Conservation (phyloP, 805 yeast species). For the Cyberlindnera sargentensis region DNA sequence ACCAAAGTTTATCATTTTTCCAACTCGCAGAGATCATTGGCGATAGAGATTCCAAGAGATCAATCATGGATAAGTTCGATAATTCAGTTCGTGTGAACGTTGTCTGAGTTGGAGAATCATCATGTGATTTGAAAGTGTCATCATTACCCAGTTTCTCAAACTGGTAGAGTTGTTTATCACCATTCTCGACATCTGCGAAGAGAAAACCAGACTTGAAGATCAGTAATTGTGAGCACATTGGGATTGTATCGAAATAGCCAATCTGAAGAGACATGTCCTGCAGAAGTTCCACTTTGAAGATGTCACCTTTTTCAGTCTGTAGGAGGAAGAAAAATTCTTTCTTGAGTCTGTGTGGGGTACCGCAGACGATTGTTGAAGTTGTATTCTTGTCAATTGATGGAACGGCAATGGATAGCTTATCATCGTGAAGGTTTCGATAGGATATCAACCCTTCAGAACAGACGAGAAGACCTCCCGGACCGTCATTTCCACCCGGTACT, state of each 20-base stretch:
- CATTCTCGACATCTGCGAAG: constrained; percentile 55
- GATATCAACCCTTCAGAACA: constrained; percentile 50
- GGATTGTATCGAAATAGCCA: constrained; percentile 72
- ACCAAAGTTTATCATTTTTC: constrained; percentile 32
- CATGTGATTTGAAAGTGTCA: constrained; percentile 29
- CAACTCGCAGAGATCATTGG: constrained; percentile 44
- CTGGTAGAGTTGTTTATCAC: constrained; percentile 67
- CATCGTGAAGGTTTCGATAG: constrained; percentile 39
- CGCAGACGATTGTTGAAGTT: constrained; percentile 37
- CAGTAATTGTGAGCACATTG: constrained; percentile 45
- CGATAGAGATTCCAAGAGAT: constrained; percentile 35
- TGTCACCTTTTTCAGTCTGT: constrained; percentile 68
- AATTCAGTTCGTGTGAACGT: constrained; percentile 28
- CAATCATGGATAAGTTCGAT: constrained; percentile 54
- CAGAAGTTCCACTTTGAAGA: constrained; percentile 58
- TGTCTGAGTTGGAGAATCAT: constrained; percentile 27
- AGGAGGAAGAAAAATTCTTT: constrained; percentile 54
- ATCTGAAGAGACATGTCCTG: constrained; percentile 40
- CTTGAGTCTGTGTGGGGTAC: constrained; percentile 62
- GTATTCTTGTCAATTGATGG: constrained; percentile 38
- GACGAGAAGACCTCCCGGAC: constrained; percentile 63
- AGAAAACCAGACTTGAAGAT: constrained; percentile 73
- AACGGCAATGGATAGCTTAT: constrained; percentile 39
- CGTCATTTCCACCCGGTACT: constrained; percentile 67
- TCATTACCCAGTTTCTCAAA: constrained; percentile 70